Conservation (phyloP, 305 asterid genomes). For the Monarda citriodora region DNA sequence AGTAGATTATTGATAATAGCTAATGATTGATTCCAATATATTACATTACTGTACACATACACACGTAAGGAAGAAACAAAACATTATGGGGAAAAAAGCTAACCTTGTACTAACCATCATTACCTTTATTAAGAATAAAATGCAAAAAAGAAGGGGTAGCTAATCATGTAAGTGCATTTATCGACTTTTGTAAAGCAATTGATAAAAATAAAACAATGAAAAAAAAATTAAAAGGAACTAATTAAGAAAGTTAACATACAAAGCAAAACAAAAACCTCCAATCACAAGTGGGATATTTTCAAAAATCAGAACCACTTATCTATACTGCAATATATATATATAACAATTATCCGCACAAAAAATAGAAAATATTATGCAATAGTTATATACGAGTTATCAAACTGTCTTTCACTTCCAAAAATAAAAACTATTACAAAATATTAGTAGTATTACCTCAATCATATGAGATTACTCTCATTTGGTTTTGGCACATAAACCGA, state of each 20-base stretch:
- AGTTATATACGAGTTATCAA: no score
- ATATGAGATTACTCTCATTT: no score
- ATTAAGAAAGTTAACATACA: constrained; percentile 20
- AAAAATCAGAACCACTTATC: constrained; percentile 8
- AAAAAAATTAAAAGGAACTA: constrained; percentile 19
- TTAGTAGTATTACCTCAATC: no score
- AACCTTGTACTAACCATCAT: constrained; percentile 21
- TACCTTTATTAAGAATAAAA: constrained; percentile 26
- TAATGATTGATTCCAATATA: background rate
- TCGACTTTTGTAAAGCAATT: constrained; percentile 34
- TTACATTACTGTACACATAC: background rate
- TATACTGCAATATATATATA: no score
- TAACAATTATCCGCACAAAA: no score
- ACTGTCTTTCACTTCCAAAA: no score
- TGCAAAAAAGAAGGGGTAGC: constrained; percentile 18
- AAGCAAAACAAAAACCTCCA: background rate
- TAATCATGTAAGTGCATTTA: constrained; percentile 23
- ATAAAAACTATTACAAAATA: no score
- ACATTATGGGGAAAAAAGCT: constrained; percentile 22
- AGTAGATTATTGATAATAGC: background rate
- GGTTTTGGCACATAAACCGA: no score
- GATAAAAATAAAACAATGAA: constrained; percentile 10
- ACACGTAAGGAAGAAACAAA: constrained; percentile 6
- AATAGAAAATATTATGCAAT: no score
- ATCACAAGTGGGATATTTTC: background rate